Evolutionary conservation across 2,329 filamentous ascomycete genomes (phyloP).

Genomic region (Incumbomyces delicatus): DNA sequence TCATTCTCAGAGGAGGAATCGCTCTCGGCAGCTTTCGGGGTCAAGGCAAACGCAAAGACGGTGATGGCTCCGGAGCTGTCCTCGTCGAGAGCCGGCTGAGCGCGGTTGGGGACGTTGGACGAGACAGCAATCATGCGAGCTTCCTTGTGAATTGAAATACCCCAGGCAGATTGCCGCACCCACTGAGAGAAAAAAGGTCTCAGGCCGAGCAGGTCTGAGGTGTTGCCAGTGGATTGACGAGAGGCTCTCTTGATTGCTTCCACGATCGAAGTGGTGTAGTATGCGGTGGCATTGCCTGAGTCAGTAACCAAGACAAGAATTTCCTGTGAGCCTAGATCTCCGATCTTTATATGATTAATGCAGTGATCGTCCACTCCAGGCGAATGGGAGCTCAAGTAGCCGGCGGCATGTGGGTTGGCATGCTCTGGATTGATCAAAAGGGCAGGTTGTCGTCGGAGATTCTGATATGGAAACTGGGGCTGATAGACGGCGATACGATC

Average conservation of each 20-base stretch:
- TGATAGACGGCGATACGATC: constrained; percentile 36
- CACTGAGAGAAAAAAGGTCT: constrained; percentile 62
- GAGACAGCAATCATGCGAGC: constrained; percentile 81
- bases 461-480: constrained; percentile 32
- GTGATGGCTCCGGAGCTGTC: constrained; percentile 19
- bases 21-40: constrained; percentile 22
- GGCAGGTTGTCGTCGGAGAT: constrained; percentile 28
- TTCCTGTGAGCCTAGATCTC: constrained; percentile 60
- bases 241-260: constrained; percentile 33
- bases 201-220: constrained; percentile 27
- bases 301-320: constrained; percentile 60
- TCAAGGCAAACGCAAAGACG: constrained; percentile 29
- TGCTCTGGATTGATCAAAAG: constrained; percentile 35
- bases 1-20: constrained; percentile 17
- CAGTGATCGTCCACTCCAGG: constrained; percentile 40
- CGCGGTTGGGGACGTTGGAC: constrained; percentile 49
- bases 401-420: constrained; percentile 34
- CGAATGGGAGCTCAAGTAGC: constrained; percentile 40
- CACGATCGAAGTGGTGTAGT: constrained; percentile 49
- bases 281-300: constrained; percentile 65
- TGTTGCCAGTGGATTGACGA: constrained; percentile 14
- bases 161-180: constrained; percentile 77
- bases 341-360: constrained; percentile 60
- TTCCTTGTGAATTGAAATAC: constrained; percentile 67
- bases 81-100: constrained; percentile 11